These are phyloP conservation scores for Polyporus arcularius DNA, from an alignment of 768 basidiomycete genomes.

Conservation along the genomic window DNA sequence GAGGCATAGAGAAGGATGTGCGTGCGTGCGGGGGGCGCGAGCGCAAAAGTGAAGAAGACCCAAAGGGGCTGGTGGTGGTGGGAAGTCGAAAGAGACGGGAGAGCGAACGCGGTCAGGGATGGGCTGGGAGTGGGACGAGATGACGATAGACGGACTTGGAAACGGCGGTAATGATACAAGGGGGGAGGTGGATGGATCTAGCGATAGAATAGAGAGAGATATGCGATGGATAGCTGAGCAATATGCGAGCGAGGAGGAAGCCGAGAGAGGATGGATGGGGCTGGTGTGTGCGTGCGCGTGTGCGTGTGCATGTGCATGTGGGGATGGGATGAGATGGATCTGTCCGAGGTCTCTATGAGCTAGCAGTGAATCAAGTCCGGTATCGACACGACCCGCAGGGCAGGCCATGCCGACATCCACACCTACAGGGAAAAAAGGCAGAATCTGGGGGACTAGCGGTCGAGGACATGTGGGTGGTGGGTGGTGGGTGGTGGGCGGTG, in stretches of 20 bases:
- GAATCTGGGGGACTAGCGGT: no score
- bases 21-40: no score
- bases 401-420: background rate
- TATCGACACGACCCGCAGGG: background rate
- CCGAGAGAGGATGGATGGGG: no score
- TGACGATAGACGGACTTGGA: background rate
- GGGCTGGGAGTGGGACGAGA: background rate
- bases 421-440: background rate
- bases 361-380: slow-evolving; percentile 16
- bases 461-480: background rate
- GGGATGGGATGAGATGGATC: background rate
- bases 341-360: slow-evolving; percentile 24
- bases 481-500: background rate
- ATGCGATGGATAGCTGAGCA: slow-evolving; percentile 7
- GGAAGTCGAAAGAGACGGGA: background rate
- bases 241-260: background rate
- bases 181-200: background rate
- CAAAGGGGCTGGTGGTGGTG: background rate
- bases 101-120: background rate
- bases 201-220: slow-evolving; percentile 2
- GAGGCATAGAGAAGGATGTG: background rate
- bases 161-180: slow-evolving; percentile 20
- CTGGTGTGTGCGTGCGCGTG: background rate
- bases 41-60: background rate
- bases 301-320: background rate